Evolutionary conservation across 495 filamentous ascomycete species (phyloP), one percentile per base, ranked within the genome.

Genomic region (Aspergillus wentii): DNA sequence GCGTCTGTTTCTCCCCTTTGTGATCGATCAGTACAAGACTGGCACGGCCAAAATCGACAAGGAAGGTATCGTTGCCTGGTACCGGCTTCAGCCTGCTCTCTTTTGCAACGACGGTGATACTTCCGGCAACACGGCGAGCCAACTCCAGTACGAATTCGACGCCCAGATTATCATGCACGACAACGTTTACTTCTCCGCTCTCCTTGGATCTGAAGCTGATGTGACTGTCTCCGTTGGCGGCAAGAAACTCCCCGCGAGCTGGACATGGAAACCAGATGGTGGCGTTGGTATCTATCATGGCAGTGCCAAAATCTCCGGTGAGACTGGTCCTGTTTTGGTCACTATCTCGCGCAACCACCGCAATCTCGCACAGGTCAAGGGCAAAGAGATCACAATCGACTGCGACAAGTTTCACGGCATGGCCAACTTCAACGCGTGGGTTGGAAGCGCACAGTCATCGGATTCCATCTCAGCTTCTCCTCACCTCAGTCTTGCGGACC

Each of bases 11-110:
- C 32, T 41, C 1, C 39, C 39, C 1, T 41, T 9, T 8, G 16
- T 28, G 22, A 41, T 41, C 16, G 39, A 41, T 17, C 20, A 11
- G 1, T 41, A 41, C 17, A 41, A 41, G 17, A 8, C 1, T 8
- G 25, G 25, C 8, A 30, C n/a, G 5, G 15, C 30, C 0, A 28
- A n/a, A 4, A 15, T 41, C 11, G 22, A 25, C 6, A 5, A 59
- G 1, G 60, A n/a, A 63, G 75, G 72, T 13, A 61, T 80, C 5
- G 56, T 74, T 8, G 74, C 69, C 23, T 85, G 82, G 81, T 86
- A 85, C 54, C 75, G 82, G 10, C 49, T 54, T 1, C 51, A 50
- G 2, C 54, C 59, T 8, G 52, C 41, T 11, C 27, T 44, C 18
- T 51, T 51, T 9, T 52, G 62, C 17, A 41, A 30, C 30, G 48